Base-by-base conservation (phyloP, 352 stramenopile species). In the Pythium chondricola region DNA sequence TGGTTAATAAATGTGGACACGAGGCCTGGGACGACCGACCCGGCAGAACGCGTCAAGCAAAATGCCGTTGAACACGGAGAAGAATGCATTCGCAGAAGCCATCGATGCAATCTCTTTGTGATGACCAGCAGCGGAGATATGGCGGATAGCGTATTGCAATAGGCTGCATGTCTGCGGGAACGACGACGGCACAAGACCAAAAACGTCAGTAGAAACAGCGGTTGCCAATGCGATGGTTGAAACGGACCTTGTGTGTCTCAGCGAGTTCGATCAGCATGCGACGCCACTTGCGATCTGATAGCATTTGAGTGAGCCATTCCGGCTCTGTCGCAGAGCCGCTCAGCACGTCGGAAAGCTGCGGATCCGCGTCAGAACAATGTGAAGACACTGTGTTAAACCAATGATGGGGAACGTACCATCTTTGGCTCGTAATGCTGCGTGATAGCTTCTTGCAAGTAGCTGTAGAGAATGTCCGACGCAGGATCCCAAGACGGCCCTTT, bases 101-200 rank as follows among this genome's bases (percentile, higher is more conserved):
- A 89, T 90, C 1, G 83, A 92, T 3, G 83, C 83, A 43, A 94
- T 91, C 42, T 94, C 83, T 47, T 94, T 92, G 70, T 94, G 83
- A 39, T 94, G 74, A 0, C 83, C 83, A 26, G 83, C 83, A 43
- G 89, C 80, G 0, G 83, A 94, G 45, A 94, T 94, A 10, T 80
- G 71, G 38, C 80, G 75, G 36, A 94, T 90, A 1, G 83, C 83
- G 48, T 94, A 94, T 44, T 94, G 83, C 6, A 94, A 58, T 24
- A 94, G 59, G 35, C 67, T 88, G 41, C 83, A 94, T 1, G 69
- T 85, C 83, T 93, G n/a, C n/a, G n/a, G n/a, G n/a, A n/a, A n/a
- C n/a, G n/a, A n/a, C n/a, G n/a, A 32, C 16, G 43, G 36, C 3
- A 43, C 29, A 25, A 20, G 17, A 18, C 2, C 37, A 47, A 38